These are phyloP conservation scores for Amaranthus palmeri DNA, from an alignment of 148 eudicot species.

Conservation along the genomic window DNA sequence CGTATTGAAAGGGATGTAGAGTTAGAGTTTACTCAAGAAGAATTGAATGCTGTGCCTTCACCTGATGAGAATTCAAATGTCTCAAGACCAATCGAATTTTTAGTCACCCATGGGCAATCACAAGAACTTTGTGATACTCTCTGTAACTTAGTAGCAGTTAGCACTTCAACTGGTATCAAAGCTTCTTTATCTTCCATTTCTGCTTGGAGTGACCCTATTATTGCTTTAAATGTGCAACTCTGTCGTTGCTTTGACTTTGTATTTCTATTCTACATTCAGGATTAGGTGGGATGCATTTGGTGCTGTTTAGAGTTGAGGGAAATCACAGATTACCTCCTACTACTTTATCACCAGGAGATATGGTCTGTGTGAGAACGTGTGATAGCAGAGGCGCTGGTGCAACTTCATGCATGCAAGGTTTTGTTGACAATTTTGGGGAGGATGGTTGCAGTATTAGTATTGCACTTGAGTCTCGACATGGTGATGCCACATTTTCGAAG, in stretches of 20 bases:
- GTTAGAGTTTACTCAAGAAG: constrained; percentile 81
- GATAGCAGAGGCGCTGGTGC: constrained; percentile 78
- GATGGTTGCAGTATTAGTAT: constrained; percentile 85
- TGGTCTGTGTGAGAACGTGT: constrained; percentile 87
- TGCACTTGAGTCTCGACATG: constrained; percentile 73
- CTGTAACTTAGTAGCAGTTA: constrained; percentile 70
- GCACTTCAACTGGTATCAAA: constrained; percentile 64
- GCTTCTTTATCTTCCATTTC: neutral
- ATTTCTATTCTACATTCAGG: constrained; percentile 41
- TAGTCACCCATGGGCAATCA: constrained; percentile 81
- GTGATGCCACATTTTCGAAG: constrained; percentile 82
- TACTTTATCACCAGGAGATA: constrained; percentile 81
- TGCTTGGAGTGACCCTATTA: neutral
- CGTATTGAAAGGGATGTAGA: constrained; percentile 83
- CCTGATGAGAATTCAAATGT: constrained; percentile 54
- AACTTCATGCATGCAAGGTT: constrained; percentile 76
- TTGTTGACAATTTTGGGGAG: constrained; percentile 73
- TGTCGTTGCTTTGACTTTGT: constrained; percentile 14
- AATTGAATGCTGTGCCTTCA: constrained; percentile 65
- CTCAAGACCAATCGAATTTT: constrained; percentile 61
- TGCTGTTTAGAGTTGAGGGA: constrained; percentile 69
- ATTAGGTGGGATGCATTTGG: constrained; percentile 84
- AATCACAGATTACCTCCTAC: constrained; percentile 79
- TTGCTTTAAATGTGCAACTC: neutral
- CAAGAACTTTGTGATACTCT: constrained; percentile 87